Conservation (phyloP, 768 basidiomycete species). For the Rhizopogon vinicolor region DNA sequence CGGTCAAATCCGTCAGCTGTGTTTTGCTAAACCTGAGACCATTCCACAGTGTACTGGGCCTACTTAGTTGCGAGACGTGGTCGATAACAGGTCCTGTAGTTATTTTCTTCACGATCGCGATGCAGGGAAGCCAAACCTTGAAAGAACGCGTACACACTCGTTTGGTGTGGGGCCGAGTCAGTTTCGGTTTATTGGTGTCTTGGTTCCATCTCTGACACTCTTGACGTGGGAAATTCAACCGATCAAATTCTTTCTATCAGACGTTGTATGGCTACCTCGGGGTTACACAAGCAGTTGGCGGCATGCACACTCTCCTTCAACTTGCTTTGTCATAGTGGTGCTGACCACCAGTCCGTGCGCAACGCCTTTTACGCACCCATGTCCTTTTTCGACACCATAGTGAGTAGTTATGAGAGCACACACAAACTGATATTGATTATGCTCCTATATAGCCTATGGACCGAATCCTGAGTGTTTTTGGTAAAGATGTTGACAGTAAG, state of each 20-base stretch:
- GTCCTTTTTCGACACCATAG: conserved; percentile 76
- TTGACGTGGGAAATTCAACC: conserved; percentile 36
- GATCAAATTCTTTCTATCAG: conserved; percentile 58
- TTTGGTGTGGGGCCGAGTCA: conserved; percentile 68
- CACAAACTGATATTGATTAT: not conserved
- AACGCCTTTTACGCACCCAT: conserved; percentile 69
- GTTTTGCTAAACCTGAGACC: not conserved
- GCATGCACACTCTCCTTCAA: not conserved
- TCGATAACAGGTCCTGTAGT: conserved; percentile 46
- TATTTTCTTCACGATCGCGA: conserved; percentile 43
- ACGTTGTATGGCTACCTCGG: conserved; percentile 60
- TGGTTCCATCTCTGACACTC: not conserved
- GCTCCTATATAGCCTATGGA: conserved; percentile 42
- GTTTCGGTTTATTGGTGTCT: conserved; percentile 9
- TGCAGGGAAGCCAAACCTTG: conserved; percentile 61
- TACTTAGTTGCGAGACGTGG: conserved; percentile 55
- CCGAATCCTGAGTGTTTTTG: conserved; percentile 57
- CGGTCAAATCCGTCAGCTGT: conserved; percentile 4
- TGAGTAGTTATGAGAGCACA: conserved; percentile 13
- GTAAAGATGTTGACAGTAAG: conserved; percentile 62
- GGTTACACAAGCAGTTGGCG: conserved; percentile 34
- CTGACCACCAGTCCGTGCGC: conserved; percentile 46
- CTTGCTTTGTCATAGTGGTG: conserved; percentile 33
- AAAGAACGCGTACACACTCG: conserved; percentile 63
- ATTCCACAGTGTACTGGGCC: conserved; percentile 47